These are phyloP conservation scores for Rubus parviflorus DNA, from an alignment of 306 rosid species.

Conservation along the genomic window DNA sequence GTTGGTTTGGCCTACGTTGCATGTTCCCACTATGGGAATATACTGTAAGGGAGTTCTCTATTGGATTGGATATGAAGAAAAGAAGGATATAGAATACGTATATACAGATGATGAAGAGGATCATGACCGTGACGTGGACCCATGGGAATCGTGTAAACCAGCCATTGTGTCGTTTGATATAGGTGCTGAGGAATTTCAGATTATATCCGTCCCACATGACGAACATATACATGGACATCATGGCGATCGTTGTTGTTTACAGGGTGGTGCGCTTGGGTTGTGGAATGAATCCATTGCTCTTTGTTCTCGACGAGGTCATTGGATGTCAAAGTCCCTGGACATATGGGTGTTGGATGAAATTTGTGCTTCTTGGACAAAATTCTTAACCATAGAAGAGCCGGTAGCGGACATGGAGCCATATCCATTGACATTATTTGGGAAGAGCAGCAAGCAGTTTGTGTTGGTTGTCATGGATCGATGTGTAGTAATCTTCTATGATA, in stretches of 20 bases:
- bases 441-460: background rate
- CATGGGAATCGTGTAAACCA: no score
- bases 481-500: background rate
- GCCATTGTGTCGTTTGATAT: background rate
- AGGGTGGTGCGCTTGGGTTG: background rate
- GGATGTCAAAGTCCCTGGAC: background rate
- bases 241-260: no score
- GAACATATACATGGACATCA: no score
- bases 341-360: conserved; percentile 3
- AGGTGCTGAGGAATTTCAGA: background rate
- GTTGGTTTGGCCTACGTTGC: no score
- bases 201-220: no score
- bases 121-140: no score
- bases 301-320: no score
- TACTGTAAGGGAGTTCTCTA: background rate
- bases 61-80: background rate
- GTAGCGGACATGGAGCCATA: background rate
- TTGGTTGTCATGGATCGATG: background rate
- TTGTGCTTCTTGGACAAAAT: conserved; percentile 11
- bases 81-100: no score
- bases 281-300: background rate
- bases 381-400: background rate
- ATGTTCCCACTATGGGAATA: no score
- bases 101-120: no score
- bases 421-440: background rate